A percentile compares a stretch with the other conserved stretches of the same genome.
phyloP scores from a whole-genome alignment of 2,329 filamentous ascomycete species.

The Xylariaceae sp. region DNA sequence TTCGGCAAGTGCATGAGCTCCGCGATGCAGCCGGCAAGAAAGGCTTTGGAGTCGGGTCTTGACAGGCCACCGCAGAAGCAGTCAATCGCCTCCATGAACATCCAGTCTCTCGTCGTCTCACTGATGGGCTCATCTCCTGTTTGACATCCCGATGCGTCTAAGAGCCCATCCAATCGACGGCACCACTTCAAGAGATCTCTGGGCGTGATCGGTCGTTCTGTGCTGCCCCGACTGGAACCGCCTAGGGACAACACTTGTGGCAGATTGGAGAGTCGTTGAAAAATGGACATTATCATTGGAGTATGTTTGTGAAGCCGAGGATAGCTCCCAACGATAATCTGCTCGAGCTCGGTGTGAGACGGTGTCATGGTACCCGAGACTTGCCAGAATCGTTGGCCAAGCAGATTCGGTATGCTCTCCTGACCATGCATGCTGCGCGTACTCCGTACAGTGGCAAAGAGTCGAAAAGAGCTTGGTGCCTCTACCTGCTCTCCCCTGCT shows the following conservation, averaged over 20 bases:
- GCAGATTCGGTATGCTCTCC: slow-evolving; percentile 62
- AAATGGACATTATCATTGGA: slow-evolving; percentile 52
- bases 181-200: slow-evolving; percentile 88
- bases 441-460: slow-evolving; percentile 86
- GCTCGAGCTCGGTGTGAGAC: slow-evolving; percentile 59
- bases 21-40: slow-evolving; percentile 64
- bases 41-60: slow-evolving; percentile 50
- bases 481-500: slow-evolving; percentile 79
- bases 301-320: slow-evolving; percentile 60
- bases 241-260: slow-evolving; percentile 24
- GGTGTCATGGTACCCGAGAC: slow-evolving; percentile 63
- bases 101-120: slow-evolving; percentile 68
- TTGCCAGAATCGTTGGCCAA: slow-evolving; percentile 84
- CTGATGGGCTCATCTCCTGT: slow-evolving; percentile 62
- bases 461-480: slow-evolving; percentile 76
- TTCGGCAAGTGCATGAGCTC: slow-evolving; percentile 82
- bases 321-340: slow-evolving; percentile 65
- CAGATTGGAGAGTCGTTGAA: slow-evolving; percentile 43
- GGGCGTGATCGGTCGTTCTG: slow-evolving; percentile 45
- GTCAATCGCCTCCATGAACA: slow-evolving; percentile 90
- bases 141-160: slow-evolving; percentile 53
- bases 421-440: slow-evolving; percentile 59
- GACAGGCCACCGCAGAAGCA: slow-evolving; percentile 81
- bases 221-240: slow-evolving; percentile 26
- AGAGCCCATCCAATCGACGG: slow-evolving; percentile 60